Percentiles rank a stretch among this genome's conserved stretches.
These are phyloP conservation scores for Pseudogymnoascus sp. DNA, from an alignment of 2,329 filamentous ascomycete genomes.

Conservation along the genomic window DNA sequence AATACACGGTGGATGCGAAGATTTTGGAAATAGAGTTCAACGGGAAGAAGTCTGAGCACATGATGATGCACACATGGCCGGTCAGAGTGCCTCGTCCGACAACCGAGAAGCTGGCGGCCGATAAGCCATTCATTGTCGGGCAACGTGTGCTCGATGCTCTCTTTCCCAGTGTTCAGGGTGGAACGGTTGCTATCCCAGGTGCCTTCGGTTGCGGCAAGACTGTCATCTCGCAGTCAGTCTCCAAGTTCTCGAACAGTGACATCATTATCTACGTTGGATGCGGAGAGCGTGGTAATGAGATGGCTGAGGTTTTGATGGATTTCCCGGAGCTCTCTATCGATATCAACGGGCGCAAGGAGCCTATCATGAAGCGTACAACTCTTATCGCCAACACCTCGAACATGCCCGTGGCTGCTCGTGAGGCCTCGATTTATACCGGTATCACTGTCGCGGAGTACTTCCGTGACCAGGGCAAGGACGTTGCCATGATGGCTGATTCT, in stretches of 20 bases:
- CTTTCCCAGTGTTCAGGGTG: conserved; percentile 93
- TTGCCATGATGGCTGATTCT: conserved; percentile 99
- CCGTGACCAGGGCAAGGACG: conserved; percentile 91
- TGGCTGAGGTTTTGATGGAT: conserved; percentile 99
- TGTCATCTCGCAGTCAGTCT: conserved; percentile 96
- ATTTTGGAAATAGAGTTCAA: conserved; percentile 96
- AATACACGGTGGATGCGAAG: conserved; percentile 90
- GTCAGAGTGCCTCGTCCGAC: conserved; percentile 91
- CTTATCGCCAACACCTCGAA: conserved; percentile 99
- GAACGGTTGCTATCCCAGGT: conserved; percentile 95
- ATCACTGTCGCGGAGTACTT: conserved; percentile 97
- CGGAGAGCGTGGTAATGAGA: conserved; percentile 93
- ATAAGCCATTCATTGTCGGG: conserved; percentile 89
- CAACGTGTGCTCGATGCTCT: conserved; percentile 94
- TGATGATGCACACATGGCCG: conserved; percentile 99
- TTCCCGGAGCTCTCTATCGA: conserved; percentile 97
- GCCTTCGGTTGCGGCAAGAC: conserved; percentile 99
- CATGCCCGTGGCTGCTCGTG: conserved; percentile 97
- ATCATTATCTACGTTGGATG: conserved; percentile 96
- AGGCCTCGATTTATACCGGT: conserved; percentile 96
- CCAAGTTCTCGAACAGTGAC: conserved; percentile 99
- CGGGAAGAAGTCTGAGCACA: conserved; percentile 86
- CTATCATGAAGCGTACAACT: conserved; percentile 99
- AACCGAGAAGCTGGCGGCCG: conserved; percentile 83
- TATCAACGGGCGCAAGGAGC: conserved; percentile 88